Conservation (phyloP, 176 grass and related monocot species). For the Otatea glauca region DNA sequence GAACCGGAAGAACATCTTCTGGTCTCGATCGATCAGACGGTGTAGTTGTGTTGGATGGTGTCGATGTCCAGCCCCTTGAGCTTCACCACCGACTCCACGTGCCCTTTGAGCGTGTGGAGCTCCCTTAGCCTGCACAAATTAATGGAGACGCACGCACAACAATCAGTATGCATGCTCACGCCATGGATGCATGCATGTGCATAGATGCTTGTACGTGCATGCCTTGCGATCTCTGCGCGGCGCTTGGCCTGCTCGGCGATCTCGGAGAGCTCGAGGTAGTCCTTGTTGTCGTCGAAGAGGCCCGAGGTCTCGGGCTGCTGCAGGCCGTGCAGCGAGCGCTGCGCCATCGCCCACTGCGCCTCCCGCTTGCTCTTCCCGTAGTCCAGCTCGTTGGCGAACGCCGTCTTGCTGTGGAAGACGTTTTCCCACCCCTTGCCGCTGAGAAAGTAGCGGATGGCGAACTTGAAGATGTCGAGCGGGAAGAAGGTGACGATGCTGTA, state of each 20-base stretch:
- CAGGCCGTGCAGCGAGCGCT: slow-evolving; percentile 69
- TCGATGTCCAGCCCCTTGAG: slow-evolving; percentile 61
- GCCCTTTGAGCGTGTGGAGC: slow-evolving; percentile 65
- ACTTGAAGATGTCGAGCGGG: slow-evolving; percentile 81
- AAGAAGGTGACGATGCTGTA: slow-evolving; percentile 72
- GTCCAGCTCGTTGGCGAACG: slow-evolving; percentile 66
- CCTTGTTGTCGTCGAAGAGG: slow-evolving; percentile 50
- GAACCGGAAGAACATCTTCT: background rate
- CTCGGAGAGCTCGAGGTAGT: slow-evolving; percentile 81
- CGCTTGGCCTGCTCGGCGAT: slow-evolving; percentile 96
- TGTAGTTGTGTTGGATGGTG: slow-evolving; percentile 58
- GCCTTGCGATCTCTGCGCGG: slow-evolving; percentile 88
- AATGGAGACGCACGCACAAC: background rate
- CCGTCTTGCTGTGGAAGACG: slow-evolving; percentile 72
- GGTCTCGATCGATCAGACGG: slow-evolving; percentile 38
- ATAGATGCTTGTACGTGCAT: background rate
- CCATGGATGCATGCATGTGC: background rate
- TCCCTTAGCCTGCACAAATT: slow-evolving; percentile 47
- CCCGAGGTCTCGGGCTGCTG: slow-evolving; percentile 37
- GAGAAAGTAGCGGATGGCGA: slow-evolving; percentile 68
- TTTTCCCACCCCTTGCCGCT: slow-evolving; percentile 73
- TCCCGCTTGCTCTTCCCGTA: slow-evolving; percentile 75
- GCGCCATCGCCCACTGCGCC: slow-evolving; percentile 75
- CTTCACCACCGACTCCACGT: slow-evolving; percentile 67
- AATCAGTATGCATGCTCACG: background rate